Conservation (phyloP, 1,139 yeast genomes). For the Geotrichum candidum region DNA sequence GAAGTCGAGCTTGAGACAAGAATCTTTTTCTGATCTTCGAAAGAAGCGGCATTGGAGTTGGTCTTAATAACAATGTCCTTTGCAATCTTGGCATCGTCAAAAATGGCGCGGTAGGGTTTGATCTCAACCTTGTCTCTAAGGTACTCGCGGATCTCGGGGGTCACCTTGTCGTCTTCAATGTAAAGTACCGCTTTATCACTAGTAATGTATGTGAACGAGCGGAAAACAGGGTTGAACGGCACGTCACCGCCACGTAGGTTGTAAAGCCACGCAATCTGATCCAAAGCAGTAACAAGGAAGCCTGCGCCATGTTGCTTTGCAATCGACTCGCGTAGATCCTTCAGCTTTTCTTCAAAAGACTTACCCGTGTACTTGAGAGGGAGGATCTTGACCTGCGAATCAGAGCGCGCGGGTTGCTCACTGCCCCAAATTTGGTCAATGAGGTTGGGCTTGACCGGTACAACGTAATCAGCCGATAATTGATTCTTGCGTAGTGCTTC, state of each 20-base stretch:
- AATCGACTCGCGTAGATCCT: conserved; percentile 42
- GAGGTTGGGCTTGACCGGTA: conserved; percentile 63
- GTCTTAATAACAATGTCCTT: conserved; percentile 36
- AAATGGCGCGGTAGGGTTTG: conserved; percentile 34
- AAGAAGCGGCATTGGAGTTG: conserved; percentile 16
- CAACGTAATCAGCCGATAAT: conserved; percentile 48
- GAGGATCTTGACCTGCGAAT: conserved; percentile 30
- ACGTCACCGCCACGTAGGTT: conserved; percentile 84
- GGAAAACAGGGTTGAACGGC: conserved; percentile 87
- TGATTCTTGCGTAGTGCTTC: conserved; percentile 28
- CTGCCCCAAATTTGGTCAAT: conserved; percentile 70
- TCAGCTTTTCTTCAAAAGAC: conserved; percentile 40
- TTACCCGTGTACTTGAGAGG: conserved; percentile 39
- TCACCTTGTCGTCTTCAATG: conserved; percentile 63
- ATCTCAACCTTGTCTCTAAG: conserved; percentile 30
- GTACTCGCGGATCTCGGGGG: conserved; percentile 36
- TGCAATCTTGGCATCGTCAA: conserved; percentile 31
- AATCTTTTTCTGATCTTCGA: conserved; percentile 34
- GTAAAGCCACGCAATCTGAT: conserved; percentile 89
- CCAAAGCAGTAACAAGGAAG: conserved; percentile 66
- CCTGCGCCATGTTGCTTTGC: conserved; percentile 40
- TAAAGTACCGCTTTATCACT: conserved; percentile 54
- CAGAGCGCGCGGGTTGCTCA: conserved; percentile 37
- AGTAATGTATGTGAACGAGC: conserved; percentile 67
- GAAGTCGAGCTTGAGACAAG: conserved; percentile 63